Conservation (phyloP, 2,329 filamentous ascomycete genomes). For the Teratosphaeria pseudoeucalypti region DNA sequence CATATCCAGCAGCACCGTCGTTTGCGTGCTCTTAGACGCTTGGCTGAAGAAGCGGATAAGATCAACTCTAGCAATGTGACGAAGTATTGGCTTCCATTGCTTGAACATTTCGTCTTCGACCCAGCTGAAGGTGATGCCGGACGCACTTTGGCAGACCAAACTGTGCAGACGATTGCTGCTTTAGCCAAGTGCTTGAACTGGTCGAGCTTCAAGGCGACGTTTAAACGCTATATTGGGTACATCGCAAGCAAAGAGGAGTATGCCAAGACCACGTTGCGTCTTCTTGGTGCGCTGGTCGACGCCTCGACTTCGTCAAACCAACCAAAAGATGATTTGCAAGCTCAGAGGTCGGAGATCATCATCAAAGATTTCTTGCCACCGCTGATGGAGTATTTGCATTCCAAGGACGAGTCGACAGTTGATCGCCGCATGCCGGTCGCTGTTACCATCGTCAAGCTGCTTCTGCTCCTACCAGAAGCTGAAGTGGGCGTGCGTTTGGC, state of each 20-base stretch:
- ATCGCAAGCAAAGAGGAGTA: conserved; percentile 69
- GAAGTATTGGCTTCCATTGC: conserved; percentile 77
- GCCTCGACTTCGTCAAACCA: conserved; percentile 42
- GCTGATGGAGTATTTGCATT: conserved; percentile 73
- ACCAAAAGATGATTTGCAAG: conserved; percentile 1
- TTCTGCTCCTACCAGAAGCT: conserved; percentile 65
- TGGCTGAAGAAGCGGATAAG: conserved; percentile 58
- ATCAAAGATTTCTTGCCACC: conserved; percentile 66
- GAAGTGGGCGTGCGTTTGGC: conserved; percentile 67
- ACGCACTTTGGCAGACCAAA: conserved; percentile 76
- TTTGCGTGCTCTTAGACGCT: conserved; percentile 67
- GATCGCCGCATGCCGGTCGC: conserved; percentile 86
- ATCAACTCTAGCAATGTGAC: conserved; percentile 69
- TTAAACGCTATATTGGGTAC: conserved; percentile 75
- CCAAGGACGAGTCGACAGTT: conserved; percentile 90
- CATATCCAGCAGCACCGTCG: conserved; percentile 83
- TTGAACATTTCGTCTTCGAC: conserved; percentile 91
- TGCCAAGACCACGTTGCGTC: conserved; percentile 74
- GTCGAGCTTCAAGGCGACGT: conserved; percentile 76
- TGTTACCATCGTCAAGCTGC: conserved; percentile 75
- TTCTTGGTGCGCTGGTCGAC: conserved; percentile 74
- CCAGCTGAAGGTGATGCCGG: conserved; percentile 65
- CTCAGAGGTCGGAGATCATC: conserved; percentile 33
- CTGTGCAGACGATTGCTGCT: conserved; percentile 67
- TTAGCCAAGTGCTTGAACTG: conserved; percentile 72